Evolutionary conservation across 345 rosid genomes (phyloP).

Genomic region (Gossypium bickii): DNA sequence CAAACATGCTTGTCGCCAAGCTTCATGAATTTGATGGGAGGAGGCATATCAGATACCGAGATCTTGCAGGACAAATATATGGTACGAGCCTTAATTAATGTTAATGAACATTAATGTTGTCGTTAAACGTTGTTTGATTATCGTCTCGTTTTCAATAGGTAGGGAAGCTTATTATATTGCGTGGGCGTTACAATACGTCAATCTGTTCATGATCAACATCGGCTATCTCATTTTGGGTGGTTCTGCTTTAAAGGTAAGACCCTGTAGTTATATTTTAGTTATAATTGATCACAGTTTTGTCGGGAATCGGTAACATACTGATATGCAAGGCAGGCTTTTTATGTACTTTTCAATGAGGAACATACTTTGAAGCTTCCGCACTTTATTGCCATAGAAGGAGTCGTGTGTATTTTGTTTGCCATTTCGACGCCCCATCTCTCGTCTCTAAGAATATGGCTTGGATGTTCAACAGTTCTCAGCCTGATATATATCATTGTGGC

Average conservation of each 20-base stretch:
- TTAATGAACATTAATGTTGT: not conserved
- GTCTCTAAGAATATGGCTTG: constrained; percentile 81
- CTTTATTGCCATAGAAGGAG: constrained; percentile 48
- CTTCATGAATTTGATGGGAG: constrained; percentile 84
- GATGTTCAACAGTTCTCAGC: constrained; percentile 66
- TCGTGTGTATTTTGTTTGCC: constrained; percentile 63
- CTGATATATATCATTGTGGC: constrained; percentile 58
- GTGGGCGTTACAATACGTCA: constrained; percentile 72
- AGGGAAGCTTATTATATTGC: constrained; percentile 54
- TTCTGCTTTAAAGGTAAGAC: constrained; percentile 66
- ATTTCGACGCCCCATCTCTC: constrained; percentile 82
- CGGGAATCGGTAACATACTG: not conserved
- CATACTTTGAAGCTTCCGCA: constrained; percentile 43
- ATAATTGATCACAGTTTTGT: not conserved
- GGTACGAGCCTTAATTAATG: constrained; percentile 33
- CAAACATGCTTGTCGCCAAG: constrained; percentile 75
- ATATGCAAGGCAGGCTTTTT: constrained; percentile 43
- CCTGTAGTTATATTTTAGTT: too few relatives aligned
- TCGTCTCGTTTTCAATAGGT: constrained; percentile 34
- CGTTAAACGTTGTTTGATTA: not conserved
- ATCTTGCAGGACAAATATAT: constrained; percentile 74
- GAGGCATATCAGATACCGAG: constrained; percentile 91
- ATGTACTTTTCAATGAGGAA: constrained; percentile 51
- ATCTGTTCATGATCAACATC: constrained; percentile 80
- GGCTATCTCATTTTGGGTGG: constrained; percentile 79